Base-by-base conservation (phyloP, 2,329 filamentous ascomycete species). In the Talaromyces albobiverticillius region DNA sequence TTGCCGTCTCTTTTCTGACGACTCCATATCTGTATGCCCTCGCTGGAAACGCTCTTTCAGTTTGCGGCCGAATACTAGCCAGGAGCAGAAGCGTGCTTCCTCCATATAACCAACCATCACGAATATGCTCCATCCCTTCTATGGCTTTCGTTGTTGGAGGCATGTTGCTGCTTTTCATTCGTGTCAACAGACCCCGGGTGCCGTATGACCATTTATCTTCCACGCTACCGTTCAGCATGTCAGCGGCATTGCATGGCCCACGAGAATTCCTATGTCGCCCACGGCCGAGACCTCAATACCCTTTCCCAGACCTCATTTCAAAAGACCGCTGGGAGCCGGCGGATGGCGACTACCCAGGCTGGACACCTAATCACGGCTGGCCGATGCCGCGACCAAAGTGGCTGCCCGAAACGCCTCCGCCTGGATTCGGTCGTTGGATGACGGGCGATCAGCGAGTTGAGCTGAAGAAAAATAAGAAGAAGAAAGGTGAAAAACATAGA, bases 121-220 rank as follows among this genome's bases (percentile, higher is more conserved):
- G 10, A 6, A 18, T 31, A 5, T 14, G 16, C 43, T 22, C 25
- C 2, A 46, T 11, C 9, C 31, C 2, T 14, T 20, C 38, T 61
- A 53, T 57, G 26, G 26, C 26, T 29, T 5, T 29, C 1, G 45
- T 62, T n/a, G 16, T 57, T 64, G 2, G 53, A 58, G 10, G 40
- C 64, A 2, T 65, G 68, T 13, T n/a, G n/a, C 56, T 73, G 13
- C 45, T 71, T 16, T 59, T 67, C 34, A 57, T 71, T 26, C 57
- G 63, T 43, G 9, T 61, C 13, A 58, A 56, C 18, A 64, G 71
- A 9, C 71, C 71, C 3, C 53, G 57, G 14, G 60, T 68, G n/a
- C 70, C 71, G 0, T 74, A 70, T 38, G 63, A 67, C 11, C 71
- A 74, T 55, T 63, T 71, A 23, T 69, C 68, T 0, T 63, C 64